Conservation (phyloP, 139 green algal genomes). For the Dunaliella primolecta region DNA sequence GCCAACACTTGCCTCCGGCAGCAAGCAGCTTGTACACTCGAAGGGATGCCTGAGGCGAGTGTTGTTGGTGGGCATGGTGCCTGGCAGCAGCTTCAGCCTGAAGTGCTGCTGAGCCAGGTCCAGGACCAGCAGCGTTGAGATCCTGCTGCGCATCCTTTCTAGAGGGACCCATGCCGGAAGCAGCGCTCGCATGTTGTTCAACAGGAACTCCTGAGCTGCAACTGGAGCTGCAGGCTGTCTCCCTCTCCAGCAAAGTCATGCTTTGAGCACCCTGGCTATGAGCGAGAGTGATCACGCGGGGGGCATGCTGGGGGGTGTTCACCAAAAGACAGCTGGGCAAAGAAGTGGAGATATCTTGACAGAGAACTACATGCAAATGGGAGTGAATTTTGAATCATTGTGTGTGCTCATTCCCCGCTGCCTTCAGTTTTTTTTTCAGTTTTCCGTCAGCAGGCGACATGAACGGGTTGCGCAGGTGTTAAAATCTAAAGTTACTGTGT, state of each 20-base stretch:
- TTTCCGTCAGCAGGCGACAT: too few species aligned
- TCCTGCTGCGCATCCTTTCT: not conserved
- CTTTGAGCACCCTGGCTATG: not conserved
- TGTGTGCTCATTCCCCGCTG: too few species aligned
- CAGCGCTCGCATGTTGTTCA: not conserved
- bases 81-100: not conserved
- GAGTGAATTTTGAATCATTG: too few species aligned
- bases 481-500: too few species aligned
- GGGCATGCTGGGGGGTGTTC: too few species aligned
- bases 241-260: not conserved
- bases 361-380: too few species aligned
- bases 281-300: too few species aligned
- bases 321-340: too few species aligned
- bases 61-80: not conserved
- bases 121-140: slow-evolving; percentile 3
- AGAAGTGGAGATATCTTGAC: too few species aligned
- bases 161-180: too few species aligned
- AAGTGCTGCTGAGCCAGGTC: slow-evolving; percentile 11
- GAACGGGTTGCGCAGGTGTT: too few species aligned
- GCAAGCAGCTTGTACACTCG: slow-evolving; percentile 30
- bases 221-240: not conserved
- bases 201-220: not conserved
- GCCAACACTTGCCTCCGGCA: slow-evolving; percentile 20
- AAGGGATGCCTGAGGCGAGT: slow-evolving; percentile 4
- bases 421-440: too few species aligned